Percentiles rank a stretch among this genome's conserved stretches.
Evolutionary conservation across 106 monocot genomes (phyloP).

Genomic region (Dioscorea dumetorum): DNA sequence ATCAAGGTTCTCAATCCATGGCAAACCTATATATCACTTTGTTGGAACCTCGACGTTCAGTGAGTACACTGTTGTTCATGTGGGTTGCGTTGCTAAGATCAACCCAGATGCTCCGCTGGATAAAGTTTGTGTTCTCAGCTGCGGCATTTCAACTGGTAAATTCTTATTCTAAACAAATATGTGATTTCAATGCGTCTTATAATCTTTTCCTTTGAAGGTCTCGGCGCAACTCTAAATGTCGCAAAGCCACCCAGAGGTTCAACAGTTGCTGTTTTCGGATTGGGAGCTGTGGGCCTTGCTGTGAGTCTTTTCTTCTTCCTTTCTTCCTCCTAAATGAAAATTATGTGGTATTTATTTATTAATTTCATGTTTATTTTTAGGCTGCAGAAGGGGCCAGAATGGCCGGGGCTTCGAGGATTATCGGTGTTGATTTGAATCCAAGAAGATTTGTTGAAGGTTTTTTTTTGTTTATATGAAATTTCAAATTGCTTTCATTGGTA

Average conservation of each 20-base stretch:
- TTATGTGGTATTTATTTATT: too few species aligned
- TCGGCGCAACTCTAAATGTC: slow-evolving; percentile 11
- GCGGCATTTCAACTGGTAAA: slow-evolving; percentile 10
- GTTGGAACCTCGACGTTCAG: slow-evolving; percentile 14
- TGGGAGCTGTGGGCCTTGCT: slow-evolving; percentile 13
- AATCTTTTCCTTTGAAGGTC: neutral
- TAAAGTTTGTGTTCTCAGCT: slow-evolving; percentile 8
- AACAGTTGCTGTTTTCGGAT: slow-evolving; percentile 8
- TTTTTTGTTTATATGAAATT: too few species aligned
- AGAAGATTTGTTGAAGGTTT: too few species aligned
- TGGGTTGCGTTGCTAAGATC: slow-evolving; percentile 7
- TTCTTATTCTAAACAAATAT: neutral
- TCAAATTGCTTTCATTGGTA: too few species aligned
- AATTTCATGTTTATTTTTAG: too few species aligned
- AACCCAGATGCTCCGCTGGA: slow-evolving; percentile 9
- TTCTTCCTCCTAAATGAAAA: too few species aligned
- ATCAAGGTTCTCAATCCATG: slow-evolving; percentile 10
- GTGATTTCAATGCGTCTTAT: too few species aligned
- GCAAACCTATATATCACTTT: slow-evolving; percentile 8
- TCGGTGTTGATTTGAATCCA: too few species aligned
- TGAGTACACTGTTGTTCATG: slow-evolving; percentile 12
- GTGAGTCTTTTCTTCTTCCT: neutral
- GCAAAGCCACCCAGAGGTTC: slow-evolving; percentile 9
- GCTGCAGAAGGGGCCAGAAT: too few species aligned
- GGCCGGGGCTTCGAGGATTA: too few species aligned